phyloP scores from a whole-genome alignment of 2,329 filamentous ascomycete species.

The Neoascochyta sp. region DNA sequence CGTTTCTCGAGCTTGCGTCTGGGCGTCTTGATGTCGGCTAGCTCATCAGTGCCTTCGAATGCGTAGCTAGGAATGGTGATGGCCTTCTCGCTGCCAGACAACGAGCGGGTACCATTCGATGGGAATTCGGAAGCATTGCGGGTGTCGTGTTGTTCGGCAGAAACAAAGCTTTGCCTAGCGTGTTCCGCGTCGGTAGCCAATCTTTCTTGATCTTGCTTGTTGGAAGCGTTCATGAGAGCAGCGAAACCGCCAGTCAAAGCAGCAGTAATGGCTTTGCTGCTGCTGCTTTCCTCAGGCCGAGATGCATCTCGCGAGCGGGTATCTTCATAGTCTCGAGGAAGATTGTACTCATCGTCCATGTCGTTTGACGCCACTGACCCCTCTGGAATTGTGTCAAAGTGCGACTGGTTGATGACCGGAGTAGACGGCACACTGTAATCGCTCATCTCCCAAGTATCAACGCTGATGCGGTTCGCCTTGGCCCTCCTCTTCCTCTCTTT shows the following conservation, averaged over 20 bases:
- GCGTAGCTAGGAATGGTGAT: conserved; percentile 31
- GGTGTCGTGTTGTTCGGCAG: conserved; percentile 14
- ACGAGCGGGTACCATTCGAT: conserved; percentile 15
- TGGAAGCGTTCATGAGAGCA: conserved; percentile 28
- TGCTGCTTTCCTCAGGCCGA: conserved; percentile 11
- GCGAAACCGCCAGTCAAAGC: conserved; percentile 34
- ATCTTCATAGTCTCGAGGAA: too few species aligned
- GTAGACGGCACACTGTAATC: conserved; percentile 23
- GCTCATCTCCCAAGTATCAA: conserved; percentile 31
- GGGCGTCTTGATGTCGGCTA: conserved; percentile 37
- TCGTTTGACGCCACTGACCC: too few species aligned
- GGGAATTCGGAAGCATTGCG: conserved; percentile 12
- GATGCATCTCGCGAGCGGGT: conserved; percentile 7
- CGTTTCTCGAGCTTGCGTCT: conserved; percentile 50
- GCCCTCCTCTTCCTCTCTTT: conserved; percentile 38
- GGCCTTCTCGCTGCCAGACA: conserved; percentile 13
- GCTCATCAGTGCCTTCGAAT: conserved; percentile 34
- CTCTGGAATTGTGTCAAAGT: too few species aligned
- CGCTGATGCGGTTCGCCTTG: conserved; percentile 28
- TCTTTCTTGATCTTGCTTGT: conserved; percentile 34
- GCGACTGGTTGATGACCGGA: too few species aligned
- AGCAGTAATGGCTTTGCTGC: conserved; percentile 16
- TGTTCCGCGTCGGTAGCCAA: conserved; percentile 27
- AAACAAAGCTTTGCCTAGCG: conserved; percentile 24
- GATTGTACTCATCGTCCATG: too few species aligned